Evolutionary conservation across 345 rosid species (phyloP), one percentile per base, ranked within the genome.

Genomic region (Physaria fendleri): DNA sequence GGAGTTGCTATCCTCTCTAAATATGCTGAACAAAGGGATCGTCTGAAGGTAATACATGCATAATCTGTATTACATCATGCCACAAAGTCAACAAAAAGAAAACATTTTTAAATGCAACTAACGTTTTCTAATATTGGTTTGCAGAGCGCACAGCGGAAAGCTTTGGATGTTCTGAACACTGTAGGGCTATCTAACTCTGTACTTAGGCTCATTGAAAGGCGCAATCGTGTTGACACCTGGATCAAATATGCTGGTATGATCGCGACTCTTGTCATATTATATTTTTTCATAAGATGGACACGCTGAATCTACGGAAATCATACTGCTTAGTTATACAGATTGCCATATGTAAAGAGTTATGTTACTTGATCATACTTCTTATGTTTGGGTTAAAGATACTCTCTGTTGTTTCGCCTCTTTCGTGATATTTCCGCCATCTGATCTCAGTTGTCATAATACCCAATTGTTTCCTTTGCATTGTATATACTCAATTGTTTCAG

Each of bases 131-230:
- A 56, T 29, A 8, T 42, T 23, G 17, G 0, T 41, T 14, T 7
- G 24, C 85, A 86, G 95, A 78, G 79, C 37, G 95, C 87, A 13
- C 98, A 92, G 54, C 76, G 96, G 59, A 91, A 85, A 57, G 95
- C 96, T 59, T 55, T 84, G 79, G 90, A 82, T 73, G 81, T 85
- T 43, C 81, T 86, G 2, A 88, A 88, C 77, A 92, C 93, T 0
- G 88, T 88, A 39, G 98, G 98, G 37, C 91, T 84, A 34, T 92
- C 97, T 34, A 92, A 79, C 62, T 83, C 95, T 0, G 90, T 88
- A 14, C 34, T 88, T 79, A 86, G 87, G 74, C 85, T 92, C 14
- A 79, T 92, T 6, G 97, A 88, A 78, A 80, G 89, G 83, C 82
- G 98, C 32, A 87, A 78, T 66, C 97, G 89, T 41, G 81, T 86